These are phyloP conservation scores for Pseudogymnoascus sp. DNA, from an alignment of 2,329 filamentous ascomycete genomes.

Conservation along the genomic window DNA sequence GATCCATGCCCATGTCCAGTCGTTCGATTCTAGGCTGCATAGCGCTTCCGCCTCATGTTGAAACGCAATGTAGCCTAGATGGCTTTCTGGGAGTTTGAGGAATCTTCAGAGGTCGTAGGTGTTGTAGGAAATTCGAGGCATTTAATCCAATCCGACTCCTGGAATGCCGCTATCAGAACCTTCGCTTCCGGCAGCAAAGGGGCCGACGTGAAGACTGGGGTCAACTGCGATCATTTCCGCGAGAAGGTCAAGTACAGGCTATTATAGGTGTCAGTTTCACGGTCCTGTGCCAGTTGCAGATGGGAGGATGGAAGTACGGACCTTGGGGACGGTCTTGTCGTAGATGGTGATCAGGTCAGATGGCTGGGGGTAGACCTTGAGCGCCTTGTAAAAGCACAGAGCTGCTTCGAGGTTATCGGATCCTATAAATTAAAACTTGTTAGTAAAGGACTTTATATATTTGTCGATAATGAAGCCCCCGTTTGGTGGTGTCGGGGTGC, in stretches of 20 bases:
- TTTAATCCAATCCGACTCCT: conserved; percentile 26
- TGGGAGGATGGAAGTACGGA: conserved; percentile 30
- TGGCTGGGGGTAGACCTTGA: conserved; percentile 96
- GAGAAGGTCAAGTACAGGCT: conserved; percentile 90
- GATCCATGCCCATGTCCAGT: conserved; percentile 13
- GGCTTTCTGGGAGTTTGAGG: background rate
- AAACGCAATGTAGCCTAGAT: background rate
- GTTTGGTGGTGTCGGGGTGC: background rate
- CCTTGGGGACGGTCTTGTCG: conserved; percentile 97
- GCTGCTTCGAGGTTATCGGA: conserved; percentile 72
- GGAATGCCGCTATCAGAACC: conserved; percentile 25
- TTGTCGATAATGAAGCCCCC: background rate
- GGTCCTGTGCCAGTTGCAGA: background rate
- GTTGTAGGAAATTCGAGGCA: background rate
- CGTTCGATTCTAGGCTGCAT: background rate
- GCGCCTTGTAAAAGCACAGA: conserved; percentile 92
- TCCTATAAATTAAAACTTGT: conserved; percentile 36
- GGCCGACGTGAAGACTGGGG: conserved; percentile 56
- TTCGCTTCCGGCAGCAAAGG: conserved; percentile 21
- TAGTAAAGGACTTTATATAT: conserved; percentile 8
- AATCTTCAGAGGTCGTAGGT: conserved; percentile 2
- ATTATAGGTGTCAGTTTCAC: conserved; percentile 9
- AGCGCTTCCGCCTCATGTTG: background rate
- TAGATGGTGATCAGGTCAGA: conserved; percentile 92
- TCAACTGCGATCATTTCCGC: conserved; percentile 98